Conservation (phyloP, 2,329 filamentous ascomycete genomes). For the Colletotrichum shisoi region DNA sequence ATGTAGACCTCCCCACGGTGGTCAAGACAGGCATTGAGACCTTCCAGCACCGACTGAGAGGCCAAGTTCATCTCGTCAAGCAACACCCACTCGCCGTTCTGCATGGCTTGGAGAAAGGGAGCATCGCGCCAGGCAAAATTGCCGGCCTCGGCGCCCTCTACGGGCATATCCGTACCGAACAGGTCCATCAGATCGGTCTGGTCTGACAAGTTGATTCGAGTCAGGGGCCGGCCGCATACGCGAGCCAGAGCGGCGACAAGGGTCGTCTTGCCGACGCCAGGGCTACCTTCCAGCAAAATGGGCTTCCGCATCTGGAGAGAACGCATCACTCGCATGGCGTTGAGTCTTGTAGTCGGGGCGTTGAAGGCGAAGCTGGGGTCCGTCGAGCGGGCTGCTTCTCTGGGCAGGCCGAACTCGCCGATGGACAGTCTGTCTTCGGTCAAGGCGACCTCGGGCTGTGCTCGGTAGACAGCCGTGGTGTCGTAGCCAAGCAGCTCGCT, state of each 20-base stretch:
- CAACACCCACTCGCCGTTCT: constrained; percentile 93
- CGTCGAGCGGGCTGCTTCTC: constrained; percentile 56
- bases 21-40: constrained; percentile 93
- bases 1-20: constrained; percentile 96
- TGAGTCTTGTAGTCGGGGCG: constrained; percentile 87
- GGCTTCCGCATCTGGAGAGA: constrained; percentile 90
- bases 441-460: constrained; percentile 66
- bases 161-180: constrained; percentile 94
- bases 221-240: constrained; percentile 81
- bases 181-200: constrained; percentile 98
- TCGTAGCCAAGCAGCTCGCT: constrained; percentile 70
- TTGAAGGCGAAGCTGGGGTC: constrained; percentile 78
- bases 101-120: constrained; percentile 95
- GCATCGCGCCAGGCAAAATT: constrained; percentile 96
- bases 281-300: constrained; percentile 92
- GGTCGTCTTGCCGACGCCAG: constrained; percentile 98
- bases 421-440: constrained; percentile 66
- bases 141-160: constrained; percentile 89
- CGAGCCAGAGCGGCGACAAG: constrained; percentile 84
- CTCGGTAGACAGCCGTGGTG: constrained; percentile 70
- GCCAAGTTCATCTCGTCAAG: constrained; percentile 99
- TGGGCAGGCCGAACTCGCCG: constrained; percentile 76
- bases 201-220: constrained; percentile 95
- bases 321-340: constrained; percentile 88
- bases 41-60: constrained; percentile 94